Evolutionary conservation across 345 rosid species (phyloP), one percentile per base, ranked within the genome.

Genomic region (Populus simonii): DNA sequence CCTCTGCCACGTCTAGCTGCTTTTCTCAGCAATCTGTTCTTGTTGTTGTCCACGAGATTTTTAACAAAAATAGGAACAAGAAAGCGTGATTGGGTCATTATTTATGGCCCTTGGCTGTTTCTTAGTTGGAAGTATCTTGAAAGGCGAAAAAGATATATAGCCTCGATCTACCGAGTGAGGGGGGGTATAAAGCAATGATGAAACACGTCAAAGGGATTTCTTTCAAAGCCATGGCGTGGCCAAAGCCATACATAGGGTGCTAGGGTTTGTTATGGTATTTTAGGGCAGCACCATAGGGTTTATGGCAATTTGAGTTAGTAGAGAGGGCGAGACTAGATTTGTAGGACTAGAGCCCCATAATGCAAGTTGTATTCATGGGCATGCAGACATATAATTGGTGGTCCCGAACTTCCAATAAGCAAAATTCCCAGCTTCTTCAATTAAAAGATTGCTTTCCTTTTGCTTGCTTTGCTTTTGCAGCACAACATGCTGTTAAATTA

Each of bases 211-310:
- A 68, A 39, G 6, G 43, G 72, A 6, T 8, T 9, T 25, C 51
- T 47, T 47, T 47, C 31, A 1, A 27, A 23, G 67, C 66, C 66
- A 22, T n/a, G 31, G 29, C 66, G 29, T 29, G 29, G 66, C 66
- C 12, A 72, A 66, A 74, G 59, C 33, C 61, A 71, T 41, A 39
- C 18, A 67, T 65, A 74, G 68, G 59, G 45, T 39, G 61, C 62
- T 80, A 77, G 73, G 79, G 76, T 74, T 77, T 74, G 80, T 70
- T 53, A 31, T 61, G 76, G 72, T 39, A 81, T 66, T 69, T 68
- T 72, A 66, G 70, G 49, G 73, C 8, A 27, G 31, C 25, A 47
- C 67, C 6, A 0, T 63, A 63, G 67, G 67, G 33, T 63, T 63
- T 13, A 6, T 63, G 31, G 67, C 67, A 10, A 23, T 7, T 25